Percentiles rank a stretch among this genome's conserved stretches.
Evolutionary conservation across 2,329 filamentous ascomycete genomes (phyloP).

Genomic region (Aulographum hederae): DNA sequence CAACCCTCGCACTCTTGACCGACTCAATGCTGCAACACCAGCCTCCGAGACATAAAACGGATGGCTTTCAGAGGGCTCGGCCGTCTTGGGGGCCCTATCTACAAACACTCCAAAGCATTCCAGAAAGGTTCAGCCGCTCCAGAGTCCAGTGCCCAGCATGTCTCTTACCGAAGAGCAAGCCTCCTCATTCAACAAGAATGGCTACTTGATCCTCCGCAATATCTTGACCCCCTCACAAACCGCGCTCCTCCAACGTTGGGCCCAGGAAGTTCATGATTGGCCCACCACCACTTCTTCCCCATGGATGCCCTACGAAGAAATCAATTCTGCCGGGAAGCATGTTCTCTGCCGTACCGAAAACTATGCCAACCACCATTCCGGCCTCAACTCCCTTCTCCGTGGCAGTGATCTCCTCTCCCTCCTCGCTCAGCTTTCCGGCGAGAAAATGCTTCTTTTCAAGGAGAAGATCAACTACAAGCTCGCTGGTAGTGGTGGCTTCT

Average conservation of each 20-base stretch:
- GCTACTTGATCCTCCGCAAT: neutral
- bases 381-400: constrained; percentile 18
- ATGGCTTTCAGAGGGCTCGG: no score
- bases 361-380: constrained; percentile 14
- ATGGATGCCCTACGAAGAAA: constrained; percentile 16
- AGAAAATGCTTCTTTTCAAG: constrained; percentile 23
- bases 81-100: no score
- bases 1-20: no score
- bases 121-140: no score
- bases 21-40: no score
- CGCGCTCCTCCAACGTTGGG: constrained; percentile 11
- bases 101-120: no score
- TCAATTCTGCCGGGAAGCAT: constrained; percentile 9
- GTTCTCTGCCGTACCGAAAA: constrained; percentile 18
- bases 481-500: constrained; percentile 22
- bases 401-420: constrained; percentile 14
- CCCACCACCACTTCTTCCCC: constrained; percentile 10
- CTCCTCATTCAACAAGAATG: neutral
- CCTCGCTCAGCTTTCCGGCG: constrained; percentile 16
- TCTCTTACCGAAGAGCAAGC: no score
- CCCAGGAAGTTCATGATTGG: constrained; percentile 17
- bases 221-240: neutral
- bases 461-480: constrained; percentile 27
- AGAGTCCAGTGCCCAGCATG: no score
- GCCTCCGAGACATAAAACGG: no score